Percentiles rank a stretch among this genome's conserved stretches.
phyloP scores from a whole-genome alignment of 1,284 basidiomycete genomes.

The Pseudozyma pruni region DNA sequence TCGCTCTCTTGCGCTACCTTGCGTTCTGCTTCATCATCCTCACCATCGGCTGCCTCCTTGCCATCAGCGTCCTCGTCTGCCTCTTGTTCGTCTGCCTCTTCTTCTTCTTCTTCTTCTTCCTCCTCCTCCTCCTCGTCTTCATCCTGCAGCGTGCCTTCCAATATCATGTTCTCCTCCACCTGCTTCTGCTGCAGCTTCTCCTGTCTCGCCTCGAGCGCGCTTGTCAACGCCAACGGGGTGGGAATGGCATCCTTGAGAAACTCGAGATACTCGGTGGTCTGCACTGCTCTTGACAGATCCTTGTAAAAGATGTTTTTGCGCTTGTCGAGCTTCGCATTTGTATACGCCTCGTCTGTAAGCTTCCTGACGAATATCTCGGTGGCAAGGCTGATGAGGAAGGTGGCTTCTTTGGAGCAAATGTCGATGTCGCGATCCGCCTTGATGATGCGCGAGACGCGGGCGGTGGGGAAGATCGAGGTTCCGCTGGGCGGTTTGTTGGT shows the following conservation, averaged over 20 bases:
- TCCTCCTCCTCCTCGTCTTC: slow-evolving; percentile 29
- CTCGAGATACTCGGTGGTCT: slow-evolving; percentile 52
- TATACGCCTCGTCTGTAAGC: slow-evolving; percentile 55
- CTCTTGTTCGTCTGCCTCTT: slow-evolving; percentile 13
- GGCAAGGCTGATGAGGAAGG: slow-evolving; percentile 56
- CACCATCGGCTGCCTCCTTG: slow-evolving; percentile 3
- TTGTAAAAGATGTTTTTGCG: slow-evolving; percentile 58
- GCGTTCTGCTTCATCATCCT: slow-evolving; percentile 5
- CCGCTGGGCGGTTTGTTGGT: slow-evolving; percentile 34
- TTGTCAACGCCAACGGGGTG: slow-evolving; percentile 43
- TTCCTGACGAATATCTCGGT: slow-evolving; percentile 59
- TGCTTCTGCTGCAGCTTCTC: slow-evolving; percentile 34
- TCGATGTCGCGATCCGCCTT: slow-evolving; percentile 61
- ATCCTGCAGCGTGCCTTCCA: slow-evolving; percentile 37
- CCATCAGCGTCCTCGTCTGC: slow-evolving; percentile 6
- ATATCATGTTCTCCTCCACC: slow-evolving; percentile 36
- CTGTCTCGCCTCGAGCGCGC: slow-evolving; percentile 47
- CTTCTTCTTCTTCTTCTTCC: slow-evolving; percentile 26
- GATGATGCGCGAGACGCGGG: slow-evolving; percentile 58
- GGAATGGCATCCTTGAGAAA: slow-evolving; percentile 57
- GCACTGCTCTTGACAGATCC: slow-evolving; percentile 57
- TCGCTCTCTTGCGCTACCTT: neutral
- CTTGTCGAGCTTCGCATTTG: slow-evolving; percentile 57
- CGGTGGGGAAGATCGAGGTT: slow-evolving; percentile 48
- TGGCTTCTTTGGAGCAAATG: slow-evolving; percentile 61